phyloP scores from a whole-genome alignment of 257 asterid species.

The Forsythia viridissima region DNA sequence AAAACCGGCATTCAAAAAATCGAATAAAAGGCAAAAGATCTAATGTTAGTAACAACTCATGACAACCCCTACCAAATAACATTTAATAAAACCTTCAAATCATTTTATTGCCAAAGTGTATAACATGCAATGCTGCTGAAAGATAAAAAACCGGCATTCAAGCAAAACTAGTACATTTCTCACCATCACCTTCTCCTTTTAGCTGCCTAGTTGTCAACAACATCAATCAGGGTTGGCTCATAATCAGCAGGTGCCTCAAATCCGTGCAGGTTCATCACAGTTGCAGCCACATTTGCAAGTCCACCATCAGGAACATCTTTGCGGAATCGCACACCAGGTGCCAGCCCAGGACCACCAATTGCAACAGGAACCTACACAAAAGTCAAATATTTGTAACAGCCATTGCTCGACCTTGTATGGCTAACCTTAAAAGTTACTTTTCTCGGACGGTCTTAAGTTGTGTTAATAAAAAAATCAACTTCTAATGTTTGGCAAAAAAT shows the following conservation, averaged over 20 bases:
- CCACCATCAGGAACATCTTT: slow-evolving; percentile 76
- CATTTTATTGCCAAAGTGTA: background rate
- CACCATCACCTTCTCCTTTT: background rate
- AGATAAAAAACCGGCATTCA: background rate
- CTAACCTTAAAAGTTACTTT: background rate
- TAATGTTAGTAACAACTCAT: no score
- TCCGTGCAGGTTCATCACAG: slow-evolving; percentile 92
- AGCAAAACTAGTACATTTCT: background rate
- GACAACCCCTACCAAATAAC: background rate
- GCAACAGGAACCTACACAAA: slow-evolving; percentile 77
- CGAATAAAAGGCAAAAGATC: no score
- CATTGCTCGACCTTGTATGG: background rate
- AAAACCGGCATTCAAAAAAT: background rate
- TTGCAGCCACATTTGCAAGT: slow-evolving; percentile 94
- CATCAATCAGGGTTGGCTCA: slow-evolving; percentile 88
- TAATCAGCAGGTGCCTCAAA: slow-evolving; percentile 84
- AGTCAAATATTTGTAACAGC: background rate
- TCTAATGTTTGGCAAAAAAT: no score
- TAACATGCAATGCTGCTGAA: background rate
- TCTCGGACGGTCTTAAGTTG: background rate
- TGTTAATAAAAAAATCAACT: background rate
- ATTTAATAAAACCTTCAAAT: no score
- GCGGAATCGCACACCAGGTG: slow-evolving; percentile 77
- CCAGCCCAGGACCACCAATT: slow-evolving; percentile 92
- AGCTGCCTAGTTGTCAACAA: slow-evolving; percentile 53